Conservation (phyloP, 805 yeast genomes). For the Ogataea dorogensis region DNA sequence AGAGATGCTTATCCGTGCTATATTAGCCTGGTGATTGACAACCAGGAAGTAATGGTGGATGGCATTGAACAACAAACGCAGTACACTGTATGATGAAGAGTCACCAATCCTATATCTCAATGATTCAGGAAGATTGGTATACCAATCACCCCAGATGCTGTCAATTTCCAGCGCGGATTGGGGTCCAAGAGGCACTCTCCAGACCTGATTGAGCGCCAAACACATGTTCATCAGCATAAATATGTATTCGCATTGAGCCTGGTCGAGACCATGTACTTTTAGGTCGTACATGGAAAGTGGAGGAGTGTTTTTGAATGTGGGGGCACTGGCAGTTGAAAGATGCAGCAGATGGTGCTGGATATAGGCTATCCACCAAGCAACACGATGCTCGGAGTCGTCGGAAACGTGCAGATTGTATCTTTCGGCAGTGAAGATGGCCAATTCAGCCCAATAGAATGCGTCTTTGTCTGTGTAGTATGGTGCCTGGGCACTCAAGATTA, state of each 20-base stretch:
- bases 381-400: slow-evolving; percentile 12
- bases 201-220: slow-evolving; percentile 5
- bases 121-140: slow-evolving; percentile 57
- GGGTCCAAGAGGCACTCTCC: slow-evolving; percentile 6
- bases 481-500: slow-evolving; percentile 13
- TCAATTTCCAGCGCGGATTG: slow-evolving; percentile 35
- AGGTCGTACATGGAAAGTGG: slow-evolving; percentile 8
- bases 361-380: slow-evolving; percentile 72
- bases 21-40: slow-evolving; percentile 64
- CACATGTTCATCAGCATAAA: slow-evolving; percentile 7
- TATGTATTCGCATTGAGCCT: slow-evolving; percentile 11
- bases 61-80: slow-evolving; percentile 56
- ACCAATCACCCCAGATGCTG: slow-evolving; percentile 72
- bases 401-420: slow-evolving; percentile 68
- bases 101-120: slow-evolving; percentile 54
- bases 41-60: slow-evolving; percentile 68
- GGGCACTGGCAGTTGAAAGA: slow-evolving; percentile 3
- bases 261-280: slow-evolving; percentile 10
- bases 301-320: slow-evolving; percentile 1
- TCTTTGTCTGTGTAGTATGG: slow-evolving; percentile 37
- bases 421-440: slow-evolving; percentile 69
- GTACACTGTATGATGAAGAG: slow-evolving; percentile 36
- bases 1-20: slow-evolving; percentile 34
- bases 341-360: slow-evolving; percentile 12
- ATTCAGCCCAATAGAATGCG: slow-evolving; percentile 67